Evolutionary conservation across 192 early-diverging fungal species (phyloP).

Genomic region (Coemansia sp.): DNA sequence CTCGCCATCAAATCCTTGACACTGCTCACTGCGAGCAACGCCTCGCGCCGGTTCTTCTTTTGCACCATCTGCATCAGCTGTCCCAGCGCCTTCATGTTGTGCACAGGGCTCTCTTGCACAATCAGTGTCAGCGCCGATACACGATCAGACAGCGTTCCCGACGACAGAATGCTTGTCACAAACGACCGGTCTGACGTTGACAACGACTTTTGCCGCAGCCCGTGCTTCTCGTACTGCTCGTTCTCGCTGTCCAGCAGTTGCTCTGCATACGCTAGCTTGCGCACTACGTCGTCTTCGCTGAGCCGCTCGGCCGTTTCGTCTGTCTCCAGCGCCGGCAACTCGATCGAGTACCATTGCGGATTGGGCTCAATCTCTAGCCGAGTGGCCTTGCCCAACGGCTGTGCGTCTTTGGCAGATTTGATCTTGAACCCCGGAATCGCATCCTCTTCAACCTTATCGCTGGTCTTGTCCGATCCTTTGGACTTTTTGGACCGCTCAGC

Average conservation of each 20-base stretch:
- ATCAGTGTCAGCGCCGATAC: slow-evolving; percentile 91
- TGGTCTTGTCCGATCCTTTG: slow-evolving; percentile 6
- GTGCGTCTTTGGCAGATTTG: slow-evolving; percentile 51
- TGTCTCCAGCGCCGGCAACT: slow-evolving; percentile 7
- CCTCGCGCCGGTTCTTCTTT: slow-evolving; percentile 89
- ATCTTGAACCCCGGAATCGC: slow-evolving; percentile 45
- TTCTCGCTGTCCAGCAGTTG: slow-evolving; percentile 68
- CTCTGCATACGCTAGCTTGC: slow-evolving; percentile 56
- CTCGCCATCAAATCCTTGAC: slow-evolving; percentile 87
- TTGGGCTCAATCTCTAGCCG: slow-evolving; percentile 29
- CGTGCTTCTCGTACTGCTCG: slow-evolving; percentile 55
- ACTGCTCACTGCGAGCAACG: slow-evolving; percentile 78
- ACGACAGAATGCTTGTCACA: slow-evolving; percentile 81
- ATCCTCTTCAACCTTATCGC: slow-evolving; percentile 22
- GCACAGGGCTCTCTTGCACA: slow-evolving; percentile 89
- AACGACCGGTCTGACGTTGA: slow-evolving; percentile 83
- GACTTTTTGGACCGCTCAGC: not conserved
- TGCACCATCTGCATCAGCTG: slow-evolving; percentile 81
- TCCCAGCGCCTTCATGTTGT: slow-evolving; percentile 68
- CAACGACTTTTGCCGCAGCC: slow-evolving; percentile 54
- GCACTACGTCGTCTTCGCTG: slow-evolving; percentile 40
- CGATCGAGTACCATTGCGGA: slow-evolving; percentile 38
- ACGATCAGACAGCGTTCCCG: slow-evolving; percentile 91
- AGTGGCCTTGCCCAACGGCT: slow-evolving; percentile 25
- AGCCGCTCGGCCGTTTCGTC: slow-evolving; percentile 22